These are phyloP conservation scores for Mycosphaerella sp. DNA, from an alignment of 2,329 filamentous ascomycete species.

Conservation along the genomic window DNA sequence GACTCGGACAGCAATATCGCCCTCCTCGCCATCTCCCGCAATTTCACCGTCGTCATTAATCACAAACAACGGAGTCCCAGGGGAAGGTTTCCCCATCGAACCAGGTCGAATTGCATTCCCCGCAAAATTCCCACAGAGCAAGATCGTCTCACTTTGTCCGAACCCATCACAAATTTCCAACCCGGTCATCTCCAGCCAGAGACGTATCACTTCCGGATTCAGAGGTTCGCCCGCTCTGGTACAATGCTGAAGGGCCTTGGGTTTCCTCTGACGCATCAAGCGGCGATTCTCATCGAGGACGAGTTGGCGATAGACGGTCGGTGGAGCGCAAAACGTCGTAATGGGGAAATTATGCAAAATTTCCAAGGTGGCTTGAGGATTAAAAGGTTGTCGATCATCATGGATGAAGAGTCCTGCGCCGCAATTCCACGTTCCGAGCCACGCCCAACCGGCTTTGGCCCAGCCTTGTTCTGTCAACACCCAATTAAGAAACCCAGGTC, in stretches of 20 bases:
- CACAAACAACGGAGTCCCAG: conserved; percentile 35
- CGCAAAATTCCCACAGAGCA: conserved; percentile 38
- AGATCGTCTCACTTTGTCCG: conserved; percentile 38
- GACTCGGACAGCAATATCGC: conserved; percentile 34
- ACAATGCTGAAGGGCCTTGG: conserved; percentile 33
- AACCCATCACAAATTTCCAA: conserved; percentile 39
- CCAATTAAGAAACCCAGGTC: conserved; percentile 36
- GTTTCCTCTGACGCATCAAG: conserved; percentile 27
- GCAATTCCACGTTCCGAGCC: conserved; percentile 38
- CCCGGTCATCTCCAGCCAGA: conserved; percentile 34
- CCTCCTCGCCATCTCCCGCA: conserved; percentile 29
- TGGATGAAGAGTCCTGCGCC: conserved; percentile 39
- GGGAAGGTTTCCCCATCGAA: conserved; percentile 38
- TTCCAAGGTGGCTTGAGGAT: conserved; percentile 28
- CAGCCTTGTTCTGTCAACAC: conserved; percentile 40
- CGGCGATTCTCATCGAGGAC: conserved; percentile 32
- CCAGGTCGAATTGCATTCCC: conserved; percentile 34
- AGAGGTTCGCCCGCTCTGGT: conserved; percentile 38
- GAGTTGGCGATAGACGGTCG: conserved; percentile 38
- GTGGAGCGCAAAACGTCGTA: conserved; percentile 39
- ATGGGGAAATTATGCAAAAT: conserved; percentile 37
- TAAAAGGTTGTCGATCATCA: conserved; percentile 36
- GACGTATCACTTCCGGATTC: conserved; percentile 37
- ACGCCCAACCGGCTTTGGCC: conserved; percentile 41
- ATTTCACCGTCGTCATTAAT: conserved; percentile 32